A percentile compares a stretch with the other conserved stretches of the same genome.
Conservation (phyloP, 129 eudicot genomes). For the Sambucus nigra region DNA sequence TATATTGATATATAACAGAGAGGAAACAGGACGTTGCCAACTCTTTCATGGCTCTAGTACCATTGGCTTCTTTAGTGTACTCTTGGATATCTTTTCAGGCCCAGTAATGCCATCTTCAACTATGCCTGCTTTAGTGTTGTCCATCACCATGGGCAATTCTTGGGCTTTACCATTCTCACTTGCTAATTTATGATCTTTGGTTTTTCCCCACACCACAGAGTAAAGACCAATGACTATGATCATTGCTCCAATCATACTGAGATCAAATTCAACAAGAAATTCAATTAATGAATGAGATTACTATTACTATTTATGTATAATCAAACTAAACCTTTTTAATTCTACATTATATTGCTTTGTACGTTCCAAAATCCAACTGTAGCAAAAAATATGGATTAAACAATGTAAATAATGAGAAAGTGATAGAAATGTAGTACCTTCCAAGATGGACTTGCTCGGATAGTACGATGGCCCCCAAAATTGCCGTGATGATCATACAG, state of each 20-base stretch:
- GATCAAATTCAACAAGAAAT: neutral
- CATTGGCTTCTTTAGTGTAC: neutral
- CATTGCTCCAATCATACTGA: constrained; percentile 75
- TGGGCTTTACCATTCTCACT: constrained; percentile 32
- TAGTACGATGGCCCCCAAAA: constrained; percentile 61
- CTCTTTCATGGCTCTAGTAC: constrained; percentile 9
- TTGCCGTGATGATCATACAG: constrained; percentile 82
- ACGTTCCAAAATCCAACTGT: too few relatives aligned
- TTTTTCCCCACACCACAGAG: constrained; percentile 94
- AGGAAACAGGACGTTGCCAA: neutral
- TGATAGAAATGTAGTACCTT: constrained; percentile 33
- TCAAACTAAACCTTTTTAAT: too few relatives aligned
- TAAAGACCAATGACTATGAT: constrained; percentile 80
- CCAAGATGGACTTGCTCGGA: constrained; percentile 82
- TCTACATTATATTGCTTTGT: neutral
- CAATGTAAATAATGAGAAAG: neutral
- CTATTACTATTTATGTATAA: too few relatives aligned
- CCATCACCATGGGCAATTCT: constrained; percentile 40
- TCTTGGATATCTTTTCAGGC: neutral
- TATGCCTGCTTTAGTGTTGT: neutral
- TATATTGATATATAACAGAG: neutral
- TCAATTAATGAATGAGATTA: neutral
- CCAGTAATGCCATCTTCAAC: neutral
- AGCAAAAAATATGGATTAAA: neutral
- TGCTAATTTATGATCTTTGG: constrained; percentile 45